Base-by-base conservation (phyloP, 2,329 filamentous ascomycete genomes). In the Talaromyces sp. region DNA sequence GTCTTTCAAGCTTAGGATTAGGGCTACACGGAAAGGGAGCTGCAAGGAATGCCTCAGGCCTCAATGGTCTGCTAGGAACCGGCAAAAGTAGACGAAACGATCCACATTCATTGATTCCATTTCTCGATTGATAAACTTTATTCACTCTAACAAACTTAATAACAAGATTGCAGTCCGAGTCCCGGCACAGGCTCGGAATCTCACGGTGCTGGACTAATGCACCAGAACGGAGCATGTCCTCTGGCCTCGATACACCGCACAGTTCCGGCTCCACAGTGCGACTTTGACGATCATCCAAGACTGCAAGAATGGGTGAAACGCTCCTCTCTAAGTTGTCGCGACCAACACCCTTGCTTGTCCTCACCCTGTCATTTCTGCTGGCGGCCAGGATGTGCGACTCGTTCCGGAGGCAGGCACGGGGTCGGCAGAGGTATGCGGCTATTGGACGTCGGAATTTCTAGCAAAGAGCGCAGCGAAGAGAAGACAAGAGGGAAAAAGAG, bases 341-440 rank as follows among this genome's bases (percentile, higher is more conserved):
- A 52, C 24, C 31, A n/a, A 31, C 24, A 45, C 37, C 56, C 56
- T 59, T 59, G 56, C 56, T 43, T 45, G 35, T 59, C n/a, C 56
- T 33, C 22, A 41, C 37, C 56, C 56, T 59, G 35, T 33, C 52
- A 39, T 56, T 56, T 54, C 50, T 56, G 52, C 11, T 6, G 27
- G 50, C 49, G 49, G 49, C 49, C 49, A 35, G 49, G 27, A 35
- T 4, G 47, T 31, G 6, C 27, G 16, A 50, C 47, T 50, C 47
- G 47, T 19, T 35, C 49, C 27, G 33, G 27, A 39, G 31, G 24
- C 31, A 54, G 50, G 33, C 33, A 56, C 31, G 31, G 50, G 50
- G 50, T 35, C 50, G 50, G 50, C 31, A 33, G 52, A 22, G n/a
- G n/a, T 37, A 56, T 56, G 52, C 52, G 52, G 52, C 52, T 56